Percentiles rank a stretch among this genome's conserved stretches.
These are phyloP conservation scores for Madurella mycetomatis DNA, from an alignment of 2,329 filamentous ascomycete species.

Conservation along the genomic window DNA sequence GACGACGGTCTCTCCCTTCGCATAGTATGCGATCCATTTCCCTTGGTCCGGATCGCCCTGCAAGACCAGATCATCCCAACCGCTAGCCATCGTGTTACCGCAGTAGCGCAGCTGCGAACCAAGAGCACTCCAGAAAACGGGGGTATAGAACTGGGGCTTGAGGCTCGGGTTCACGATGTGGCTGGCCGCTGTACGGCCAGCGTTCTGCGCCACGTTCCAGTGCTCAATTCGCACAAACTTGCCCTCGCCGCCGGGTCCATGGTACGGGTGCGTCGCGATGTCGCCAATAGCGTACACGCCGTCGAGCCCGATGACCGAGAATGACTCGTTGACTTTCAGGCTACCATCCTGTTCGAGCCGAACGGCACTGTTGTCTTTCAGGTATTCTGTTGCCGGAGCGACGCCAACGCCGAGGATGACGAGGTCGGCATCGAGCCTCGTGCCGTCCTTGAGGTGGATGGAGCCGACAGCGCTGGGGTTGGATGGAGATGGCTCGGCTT, in stretches of 20 bases:
- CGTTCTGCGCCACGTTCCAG: slow-evolving; percentile 97
- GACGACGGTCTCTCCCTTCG: slow-evolving; percentile 77
- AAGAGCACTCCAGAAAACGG: slow-evolving; percentile 94
- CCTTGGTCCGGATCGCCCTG: slow-evolving; percentile 70
- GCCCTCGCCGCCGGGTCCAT: slow-evolving; percentile 78
- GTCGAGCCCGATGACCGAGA: slow-evolving; percentile 68
- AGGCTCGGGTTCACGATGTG: slow-evolving; percentile 66
- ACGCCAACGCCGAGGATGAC: slow-evolving; percentile 92
- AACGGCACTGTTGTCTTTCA: slow-evolving; percentile 66
- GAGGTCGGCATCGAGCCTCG: slow-evolving; percentile 76
- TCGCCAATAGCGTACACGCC: slow-evolving; percentile 93
- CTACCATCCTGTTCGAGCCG: slow-evolving; percentile 80
- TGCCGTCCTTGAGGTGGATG: slow-evolving; percentile 81
- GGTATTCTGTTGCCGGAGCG: slow-evolving; percentile 75
- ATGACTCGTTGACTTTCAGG: slow-evolving; percentile 72
- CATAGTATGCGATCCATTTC: slow-evolving; percentile 88
- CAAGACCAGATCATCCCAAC: slow-evolving; percentile 82
- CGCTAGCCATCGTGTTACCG: slow-evolving; percentile 69
- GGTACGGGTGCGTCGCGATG: slow-evolving; percentile 91
- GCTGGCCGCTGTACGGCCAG: slow-evolving; percentile 72
- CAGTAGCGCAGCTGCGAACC: slow-evolving; percentile 89
- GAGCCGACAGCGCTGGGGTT: slow-evolving; percentile 71
- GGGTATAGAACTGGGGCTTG: slow-evolving; percentile 71
- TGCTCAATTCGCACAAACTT: slow-evolving; percentile 82
- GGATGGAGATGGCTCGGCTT: slow-evolving; percentile 66